Evolutionary conservation across 495 filamentous ascomycete species (phyloP), one percentile per base, ranked within the genome.

Genomic region (Penicillium lividum): DNA sequence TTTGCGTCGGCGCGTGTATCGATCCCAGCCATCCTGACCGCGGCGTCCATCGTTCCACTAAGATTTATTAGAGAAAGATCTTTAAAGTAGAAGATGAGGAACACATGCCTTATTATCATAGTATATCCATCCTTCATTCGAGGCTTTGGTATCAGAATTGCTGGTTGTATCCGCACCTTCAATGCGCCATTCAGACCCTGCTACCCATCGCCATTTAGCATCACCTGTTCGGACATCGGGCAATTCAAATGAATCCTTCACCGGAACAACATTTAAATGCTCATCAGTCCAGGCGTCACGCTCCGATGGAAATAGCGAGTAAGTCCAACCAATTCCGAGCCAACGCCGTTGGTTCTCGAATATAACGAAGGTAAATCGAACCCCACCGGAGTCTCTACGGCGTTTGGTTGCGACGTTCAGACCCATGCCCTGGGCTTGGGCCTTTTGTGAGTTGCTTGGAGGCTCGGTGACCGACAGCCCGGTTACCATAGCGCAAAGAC

Each of bases 281-380:
- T 99, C 95, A 66, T 99, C 94, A 5, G 95, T 97, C 92, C 93
- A 99, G 1, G 93, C 78, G 6, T 85, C 82, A 33, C 94, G 83
- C 67, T 99, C 94, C 60, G 97, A 90, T 0, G 90, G 85, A 60
- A 98, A 89, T 34, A 98, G 73, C 6, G 87, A 94, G 11, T 86
- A 87, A 0, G 95, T 98, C 94, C 94, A 99, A 4, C 94, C 94
- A 18, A 98, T 79, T 3, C 92, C 95, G 11, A 98, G 71, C 94
- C 94, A 99, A 40, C 94, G 85, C 27, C 94, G 86, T 71, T 99
- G 93, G 61, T 99, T 99, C 68, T 99, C 94, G 65, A 90, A 98
- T 3, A 98, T 81, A 50, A 93, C 89, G 61, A 99, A 99, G 0
- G 94, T 98, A 69, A 99, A 98, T 9, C 89, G 87, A 5, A 99